Conservation (phyloP, 495 filamentous ascomycete genomes). For the Penicillium maclennaniae region DNA sequence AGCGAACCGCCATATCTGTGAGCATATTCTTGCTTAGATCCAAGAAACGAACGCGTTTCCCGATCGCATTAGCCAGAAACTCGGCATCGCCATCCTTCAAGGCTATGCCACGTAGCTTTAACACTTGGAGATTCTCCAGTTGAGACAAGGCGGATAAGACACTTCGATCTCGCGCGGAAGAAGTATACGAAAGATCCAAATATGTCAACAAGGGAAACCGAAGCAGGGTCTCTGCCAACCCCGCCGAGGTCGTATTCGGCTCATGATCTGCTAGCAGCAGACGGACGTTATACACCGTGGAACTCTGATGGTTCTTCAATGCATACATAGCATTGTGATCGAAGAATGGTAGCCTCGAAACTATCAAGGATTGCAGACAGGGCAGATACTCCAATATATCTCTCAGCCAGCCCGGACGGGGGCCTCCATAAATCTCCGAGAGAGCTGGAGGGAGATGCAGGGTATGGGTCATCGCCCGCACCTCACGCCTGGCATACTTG, state of each 20-base stretch:
- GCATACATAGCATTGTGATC: conserved; percentile 58
- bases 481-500: conserved; percentile 48
- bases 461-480: conserved; percentile 58
- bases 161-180: conserved; percentile 47
- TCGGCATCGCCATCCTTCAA: conserved; percentile 54
- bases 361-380: conserved; percentile 57
- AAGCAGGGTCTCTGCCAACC: conserved; percentile 49
- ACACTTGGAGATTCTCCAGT: conserved; percentile 49
- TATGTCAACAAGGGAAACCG: conserved; percentile 54
- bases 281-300: conserved; percentile 40
- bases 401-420: conserved; percentile 57
- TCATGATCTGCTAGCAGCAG: conserved; percentile 57
- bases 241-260: conserved; percentile 52
- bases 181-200: conserved; percentile 59
- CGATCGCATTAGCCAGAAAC: conserved; percentile 51
- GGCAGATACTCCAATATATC: conserved; percentile 60
- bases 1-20: conserved; percentile 52
- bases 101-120: conserved; percentile 56
- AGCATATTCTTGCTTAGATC: conserved; percentile 59
- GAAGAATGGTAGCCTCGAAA: conserved; percentile 60
- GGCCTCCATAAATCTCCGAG: conserved; percentile 62
- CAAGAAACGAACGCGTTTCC: conserved; percentile 50
- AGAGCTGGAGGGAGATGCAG: conserved; percentile 64
- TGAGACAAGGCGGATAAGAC: conserved; percentile 45
- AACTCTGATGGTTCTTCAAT: conserved; percentile 28